phyloP scores from a whole-genome alignment of 2,329 filamentous ascomycete genomes.

The Fusarium penzigii region DNA sequence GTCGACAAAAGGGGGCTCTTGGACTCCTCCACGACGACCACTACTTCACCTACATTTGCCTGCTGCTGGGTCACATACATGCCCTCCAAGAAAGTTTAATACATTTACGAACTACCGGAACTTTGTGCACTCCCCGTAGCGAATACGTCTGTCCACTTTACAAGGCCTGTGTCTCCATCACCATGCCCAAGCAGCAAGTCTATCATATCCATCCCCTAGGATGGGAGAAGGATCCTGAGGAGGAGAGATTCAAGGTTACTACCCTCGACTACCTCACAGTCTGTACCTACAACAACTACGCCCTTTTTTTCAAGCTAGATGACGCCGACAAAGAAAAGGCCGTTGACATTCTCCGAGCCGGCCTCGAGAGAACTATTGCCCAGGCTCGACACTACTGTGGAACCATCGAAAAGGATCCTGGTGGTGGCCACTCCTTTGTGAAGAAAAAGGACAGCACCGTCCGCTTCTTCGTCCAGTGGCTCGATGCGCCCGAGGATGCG shows the following conservation, averaged over 20 bases:
- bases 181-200: conserved; percentile 32
- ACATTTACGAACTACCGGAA: too few relatives aligned
- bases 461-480: conserved; percentile 37
- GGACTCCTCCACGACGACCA: too few relatives aligned
- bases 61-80: too few relatives aligned
- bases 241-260: conserved; percentile 39
- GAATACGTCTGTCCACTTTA: too few relatives aligned
- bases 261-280: conserved; percentile 38
- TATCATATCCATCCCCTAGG: conserved; percentile 34
- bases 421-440: conserved; percentile 38
- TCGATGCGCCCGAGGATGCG: conserved; percentile 33
- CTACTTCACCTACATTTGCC: too few relatives aligned
- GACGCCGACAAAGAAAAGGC: conserved; percentile 32
- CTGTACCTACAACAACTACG: conserved; percentile 40
- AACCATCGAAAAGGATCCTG: conserved; percentile 40
- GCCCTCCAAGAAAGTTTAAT: too few relatives aligned
- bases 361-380: conserved; percentile 38
- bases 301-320: conserved; percentile 39
- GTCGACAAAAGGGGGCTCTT: too few relatives aligned
- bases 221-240: conserved; percentile 39
- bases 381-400: conserved; percentile 41
- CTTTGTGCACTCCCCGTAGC: too few relatives aligned
- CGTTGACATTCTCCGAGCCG: conserved; percentile 31
- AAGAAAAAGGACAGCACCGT: conserved; percentile 38
- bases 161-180: too few relatives aligned